Base-by-base conservation (phyloP, 306 rosid species). In the Calophaca sinica region DNA sequence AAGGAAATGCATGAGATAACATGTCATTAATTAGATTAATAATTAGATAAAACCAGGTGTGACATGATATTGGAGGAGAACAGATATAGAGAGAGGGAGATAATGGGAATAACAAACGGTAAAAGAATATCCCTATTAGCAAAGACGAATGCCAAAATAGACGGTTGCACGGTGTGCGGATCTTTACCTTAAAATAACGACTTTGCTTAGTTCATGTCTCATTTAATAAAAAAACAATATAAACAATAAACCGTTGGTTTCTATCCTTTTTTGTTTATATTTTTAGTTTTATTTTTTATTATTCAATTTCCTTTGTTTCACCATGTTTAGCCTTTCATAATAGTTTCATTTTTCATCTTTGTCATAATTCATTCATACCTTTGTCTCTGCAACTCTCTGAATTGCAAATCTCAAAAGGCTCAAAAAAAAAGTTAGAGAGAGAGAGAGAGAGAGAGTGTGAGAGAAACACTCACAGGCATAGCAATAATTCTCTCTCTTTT, bases 401-500 rank as follows among this genome's bases (percentile, higher is more conserved):
- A 75, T 84, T 69, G 57, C 87, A 80, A 82, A 76, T 88, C 98
- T 89, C 87, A 74, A 88, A 88, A 91, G 91, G 26, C 26, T 20
- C 58, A 82, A 77, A 55, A 81, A 81, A 61, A 89, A 89, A 91
- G 96, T 87, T 89, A 55, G 88, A 86, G 83, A 84, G 93, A 90
- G 90, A 90, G 59, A 20, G 4, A 20, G 26, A 52, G 59, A 66
- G 89, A 87, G 87, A 85, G 93, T 91, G 86, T 87, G 33, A 5
- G 5, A 50, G 14, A 70, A 54, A 11, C 51, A 67, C 72, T 49
- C 85, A 75, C 68, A 73, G 44, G 36, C 73, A 70, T 67, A 77
- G 85, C 97, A 92, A 92, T 90, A 86, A 92, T 94, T 92, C 88
- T 85, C 91, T 81, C 77, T 74, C 51, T 45, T 64, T 48, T 29